Base-by-base conservation (phyloP, 768 basidiomycete genomes). In the Suillus luteus region DNA sequence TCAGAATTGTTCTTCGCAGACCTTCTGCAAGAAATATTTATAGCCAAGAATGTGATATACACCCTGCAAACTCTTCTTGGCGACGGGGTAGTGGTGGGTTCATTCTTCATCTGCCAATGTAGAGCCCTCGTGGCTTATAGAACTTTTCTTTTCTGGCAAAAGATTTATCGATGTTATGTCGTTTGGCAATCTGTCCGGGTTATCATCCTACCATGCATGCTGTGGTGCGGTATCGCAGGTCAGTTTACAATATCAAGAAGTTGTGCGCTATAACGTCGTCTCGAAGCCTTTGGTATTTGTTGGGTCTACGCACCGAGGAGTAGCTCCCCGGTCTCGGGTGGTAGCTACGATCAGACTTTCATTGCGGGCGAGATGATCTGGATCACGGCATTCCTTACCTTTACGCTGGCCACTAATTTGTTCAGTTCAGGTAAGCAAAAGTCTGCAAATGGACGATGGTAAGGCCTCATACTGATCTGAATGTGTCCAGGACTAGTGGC, bases 321-420 rank as follows among this genome's bases (percentile, higher is more conserved):
- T 2, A 11, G 27, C 2, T 0, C 54, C 15, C n/a, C 31, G 67
- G 68, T 78, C 19, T 80, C 77, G 59, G 66, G 52, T 2, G 15
- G 37, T 11, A 11, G 2, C 37, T 12, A 12, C 41, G 17, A 41
- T 46, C n/a, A 22, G n/a, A n/a, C n/a, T 22, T 0, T 24, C 48
- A 15, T 49, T 8, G 7, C 63, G 51, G 3, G 63, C 55, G 24
- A 70, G 24, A 1, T 74, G 0, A 55, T 62, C 10, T 81, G 79
- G 79, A 73, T 80, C 60, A 74, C 67, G 2, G 64, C 77, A 5
- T 77, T 76, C 61, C 77, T 73, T 65, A 62, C 68, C 0, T 68
- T 69, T 2, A 75, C 80, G 1, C 66, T 80, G 8, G 24, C 65
- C 1, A 76, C 76, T 24, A 79, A 80, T 65, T 54, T 77, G 0